phyloP scores from a whole-genome alignment of 192 early-diverging fungal species.

The Glomus cerebriforme region DNA sequence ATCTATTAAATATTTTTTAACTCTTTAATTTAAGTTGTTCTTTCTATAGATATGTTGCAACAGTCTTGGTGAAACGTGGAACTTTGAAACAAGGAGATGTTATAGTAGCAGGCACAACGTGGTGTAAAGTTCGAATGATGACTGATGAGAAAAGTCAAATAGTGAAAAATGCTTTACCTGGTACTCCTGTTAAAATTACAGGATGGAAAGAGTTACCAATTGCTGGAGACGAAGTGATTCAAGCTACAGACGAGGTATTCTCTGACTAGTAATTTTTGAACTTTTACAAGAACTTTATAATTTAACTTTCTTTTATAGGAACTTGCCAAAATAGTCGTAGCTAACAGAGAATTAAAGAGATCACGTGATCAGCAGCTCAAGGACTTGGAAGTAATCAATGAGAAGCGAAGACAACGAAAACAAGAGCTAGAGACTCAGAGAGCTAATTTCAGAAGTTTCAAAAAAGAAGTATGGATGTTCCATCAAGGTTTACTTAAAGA shows the following conservation, averaged over 20 bases:
- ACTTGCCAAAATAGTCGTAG: conserved; percentile 76
- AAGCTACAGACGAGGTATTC: conserved; percentile 64
- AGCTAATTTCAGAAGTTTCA: conserved; percentile 50
- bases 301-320: conserved; percentile 43
- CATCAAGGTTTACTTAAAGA: conserved; percentile 60
- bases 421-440: conserved; percentile 57
- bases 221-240: conserved; percentile 88
- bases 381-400: conserved; percentile 77
- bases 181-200: conserved; percentile 80
- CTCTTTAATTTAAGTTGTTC: not conserved
- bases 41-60: conserved; percentile 69
- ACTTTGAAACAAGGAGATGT: conserved; percentile 75
- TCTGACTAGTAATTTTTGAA: not conserved
- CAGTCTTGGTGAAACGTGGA: conserved; percentile 89
- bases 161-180: conserved; percentile 79
- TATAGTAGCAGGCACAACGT: conserved; percentile 83
- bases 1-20: not conserved
- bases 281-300: not conserved
- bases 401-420: conserved; percentile 59
- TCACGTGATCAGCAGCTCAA: conserved; percentile 62
- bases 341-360: conserved; percentile 62
- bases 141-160: conserved; percentile 74
- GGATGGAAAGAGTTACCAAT: conserved; percentile 93
- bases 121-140: conserved; percentile 87
- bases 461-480: conserved; percentile 66